These are phyloP conservation scores for Botrytis squamosa DNA, from an alignment of 2,329 filamentous ascomycete species.

Conservation along the genomic window DNA sequence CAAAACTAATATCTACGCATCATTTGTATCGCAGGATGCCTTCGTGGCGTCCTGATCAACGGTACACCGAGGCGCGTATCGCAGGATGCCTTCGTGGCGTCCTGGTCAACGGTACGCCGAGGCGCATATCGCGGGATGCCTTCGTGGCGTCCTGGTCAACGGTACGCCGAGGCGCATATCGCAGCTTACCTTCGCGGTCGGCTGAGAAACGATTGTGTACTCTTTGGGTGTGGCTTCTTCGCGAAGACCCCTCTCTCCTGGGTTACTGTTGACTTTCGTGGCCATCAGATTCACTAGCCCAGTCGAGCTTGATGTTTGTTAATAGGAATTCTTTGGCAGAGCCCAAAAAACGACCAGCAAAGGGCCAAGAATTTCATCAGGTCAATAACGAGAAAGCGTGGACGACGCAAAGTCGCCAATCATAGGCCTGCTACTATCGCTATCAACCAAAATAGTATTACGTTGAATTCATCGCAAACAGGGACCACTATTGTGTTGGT, in stretches of 20 bases:
- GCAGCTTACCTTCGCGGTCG: background rate
- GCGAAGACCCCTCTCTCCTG: background rate
- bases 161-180: background rate
- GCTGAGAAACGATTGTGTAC: background rate
- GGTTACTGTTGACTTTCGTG: background rate
- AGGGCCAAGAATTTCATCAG: background rate
- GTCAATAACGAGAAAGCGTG: background rate
- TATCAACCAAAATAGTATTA: background rate
- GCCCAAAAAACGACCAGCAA: background rate
- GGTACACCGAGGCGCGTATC: background rate
- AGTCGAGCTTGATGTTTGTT: background rate
- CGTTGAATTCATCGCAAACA: background rate
- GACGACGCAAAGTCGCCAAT: background rate
- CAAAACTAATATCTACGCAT: background rate
- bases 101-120: background rate
- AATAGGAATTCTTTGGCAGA: background rate
- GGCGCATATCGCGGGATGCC: no score
- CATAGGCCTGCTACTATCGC: background rate
- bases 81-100: background rate
- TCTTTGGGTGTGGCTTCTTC: background rate
- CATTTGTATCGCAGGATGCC: background rate
- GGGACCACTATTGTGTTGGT: background rate
- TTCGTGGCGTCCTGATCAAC: background rate
- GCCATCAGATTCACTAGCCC: background rate
- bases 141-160: background rate